A percentile compares a stretch with the other conserved stretches of the same genome.
These are phyloP conservation scores for Pseudozyma pruni DNA, from an alignment of 1,284 basidiomycete species.

Conservation along the genomic window DNA sequence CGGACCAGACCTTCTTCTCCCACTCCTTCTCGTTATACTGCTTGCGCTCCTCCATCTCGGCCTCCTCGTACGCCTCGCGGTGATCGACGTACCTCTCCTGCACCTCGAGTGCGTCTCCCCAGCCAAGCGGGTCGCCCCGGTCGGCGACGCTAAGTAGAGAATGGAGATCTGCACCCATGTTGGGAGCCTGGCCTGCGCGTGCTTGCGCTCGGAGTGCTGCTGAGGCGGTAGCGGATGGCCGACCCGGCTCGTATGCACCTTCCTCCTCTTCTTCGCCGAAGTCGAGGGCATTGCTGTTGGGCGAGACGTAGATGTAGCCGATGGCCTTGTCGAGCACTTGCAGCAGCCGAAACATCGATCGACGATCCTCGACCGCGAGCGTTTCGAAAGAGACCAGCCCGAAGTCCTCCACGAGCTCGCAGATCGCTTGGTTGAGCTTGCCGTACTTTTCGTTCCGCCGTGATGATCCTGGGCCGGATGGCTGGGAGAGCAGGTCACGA, in stretches of 20 bases:
- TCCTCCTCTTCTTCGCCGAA: constrained; percentile 32
- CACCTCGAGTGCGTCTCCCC: constrained; percentile 57
- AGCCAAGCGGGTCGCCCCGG: constrained; percentile 51
- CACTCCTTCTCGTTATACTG: constrained; percentile 40
- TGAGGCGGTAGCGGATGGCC: constrained; percentile 31
- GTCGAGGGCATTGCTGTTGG: constrained; percentile 4
- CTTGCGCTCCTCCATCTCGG: constrained; percentile 34
- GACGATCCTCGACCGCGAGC: constrained; percentile 73
- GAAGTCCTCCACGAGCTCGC: constrained; percentile 92
- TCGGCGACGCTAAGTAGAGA: constrained; percentile 58
- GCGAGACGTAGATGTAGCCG: constrained; percentile 59
- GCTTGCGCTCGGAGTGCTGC: constrained; percentile 24
- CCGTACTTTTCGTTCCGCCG: constrained; percentile 50
- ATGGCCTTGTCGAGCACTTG: constrained; percentile 63
- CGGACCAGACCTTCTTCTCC: constrained; percentile 41
- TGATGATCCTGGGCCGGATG: constrained; percentile 36
- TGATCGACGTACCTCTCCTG: constrained; percentile 62
- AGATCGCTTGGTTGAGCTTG: constrained; percentile 84
- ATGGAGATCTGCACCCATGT: constrained; percentile 45
- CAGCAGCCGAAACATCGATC: constrained; percentile 62
- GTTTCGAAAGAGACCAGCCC: constrained; percentile 97
- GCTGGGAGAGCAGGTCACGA: constrained; percentile 75
- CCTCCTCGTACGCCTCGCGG: constrained; percentile 36
- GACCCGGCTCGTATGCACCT: constrained; percentile 36
- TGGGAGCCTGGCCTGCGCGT: not conserved